Evolutionary conservation across 495 filamentous ascomycete genomes (phyloP), one percentile per base, ranked within the genome.

Genomic region (Aspergillus kassunensis): DNA sequence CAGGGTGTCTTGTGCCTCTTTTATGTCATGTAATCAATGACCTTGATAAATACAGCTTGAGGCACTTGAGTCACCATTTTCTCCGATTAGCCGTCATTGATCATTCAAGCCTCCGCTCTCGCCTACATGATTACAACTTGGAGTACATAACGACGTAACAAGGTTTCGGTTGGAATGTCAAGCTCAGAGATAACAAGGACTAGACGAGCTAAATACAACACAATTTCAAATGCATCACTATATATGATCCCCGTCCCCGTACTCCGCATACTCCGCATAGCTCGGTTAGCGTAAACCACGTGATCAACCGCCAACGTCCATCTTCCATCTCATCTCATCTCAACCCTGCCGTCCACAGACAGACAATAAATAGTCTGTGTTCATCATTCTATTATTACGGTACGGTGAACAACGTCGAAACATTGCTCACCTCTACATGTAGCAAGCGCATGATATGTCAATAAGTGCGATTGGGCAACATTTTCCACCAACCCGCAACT

Each of bases 401-500:
- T n/a, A n/a, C n/a, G n/a, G n/a, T n/a, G n/a, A n/a, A n/a, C n/a
- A n/a, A n/a, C n/a, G n/a, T n/a, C n/a, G n/a, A n/a, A n/a, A n/a
- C 16, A 40, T 18, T 20, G 40, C 40, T 27, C 16, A 24, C 19
- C 10, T 43, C 12, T 7, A 19, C 5, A 19, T 40, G 16, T 20
- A 15, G 3, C 21, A 2, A 33, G 30, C 18, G 3, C 34, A n/a
- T 13, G 6, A 40, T 21, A 40, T 40, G 6, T 3, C 18, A 40
- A 5, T 2, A 24, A 20, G 12, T 3, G 27, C 27, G 27, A 20
- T 15, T 30, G 27, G 16, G 43, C 49, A 39, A 42, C 19, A 20
- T 20, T 34, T 48, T 30, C 35, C 44, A 43, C 35, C 35, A 42
- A 30, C 44, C 51, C n/a, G n/a, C n/a, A 54, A 47, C 44, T 42